Conservation (phyloP, 768 basidiomycete genomes). For the Russula olivacea region DNA sequence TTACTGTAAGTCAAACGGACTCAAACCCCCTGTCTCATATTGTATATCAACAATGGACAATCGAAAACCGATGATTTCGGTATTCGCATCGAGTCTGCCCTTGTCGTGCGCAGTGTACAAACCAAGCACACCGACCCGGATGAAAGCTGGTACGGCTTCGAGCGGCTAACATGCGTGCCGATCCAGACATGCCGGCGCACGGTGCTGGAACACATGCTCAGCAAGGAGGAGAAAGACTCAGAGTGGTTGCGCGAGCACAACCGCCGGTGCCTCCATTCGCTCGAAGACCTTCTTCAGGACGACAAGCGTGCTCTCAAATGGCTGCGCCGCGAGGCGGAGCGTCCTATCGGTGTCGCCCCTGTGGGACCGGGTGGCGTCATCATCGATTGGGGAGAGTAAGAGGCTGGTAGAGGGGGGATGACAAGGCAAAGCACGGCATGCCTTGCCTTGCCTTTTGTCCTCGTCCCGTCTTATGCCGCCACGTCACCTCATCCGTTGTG, state of each 20-base stretch:
- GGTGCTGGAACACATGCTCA: slow-evolving; percentile 79
- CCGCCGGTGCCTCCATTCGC: slow-evolving; percentile 55
- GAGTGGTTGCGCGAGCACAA: slow-evolving; percentile 91
- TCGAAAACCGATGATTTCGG: slow-evolving; percentile 78
- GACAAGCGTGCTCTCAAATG: slow-evolving; percentile 79
- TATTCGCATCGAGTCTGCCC: slow-evolving; percentile 85
- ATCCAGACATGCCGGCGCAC: slow-evolving; percentile 89
- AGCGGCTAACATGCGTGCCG: slow-evolving; percentile 89
- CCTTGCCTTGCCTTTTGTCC: background rate
- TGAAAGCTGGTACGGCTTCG: slow-evolving; percentile 81
- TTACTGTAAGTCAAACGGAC: slow-evolving; percentile 62
- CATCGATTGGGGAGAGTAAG: slow-evolving; percentile 71
- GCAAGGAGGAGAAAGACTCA: slow-evolving; percentile 78
- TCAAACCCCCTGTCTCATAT: background rate
- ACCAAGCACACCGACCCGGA: slow-evolving; percentile 69
- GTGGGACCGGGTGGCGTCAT: slow-evolving; percentile 62
- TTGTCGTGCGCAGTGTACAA: slow-evolving; percentile 67
- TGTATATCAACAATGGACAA: slow-evolving; percentile 40
- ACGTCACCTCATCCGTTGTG: background rate
- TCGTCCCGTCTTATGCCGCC: background rate
- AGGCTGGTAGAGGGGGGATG: background rate
- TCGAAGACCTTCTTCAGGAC: slow-evolving; percentile 61
- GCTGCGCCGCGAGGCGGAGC: slow-evolving; percentile 70
- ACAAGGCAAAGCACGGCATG: background rate
- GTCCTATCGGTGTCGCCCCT: slow-evolving; percentile 64